Evolutionary conservation across 768 basidiomycete genomes (phyloP), one percentile per base, ranked within the genome.

Genomic region (Amanita muscaria): DNA sequence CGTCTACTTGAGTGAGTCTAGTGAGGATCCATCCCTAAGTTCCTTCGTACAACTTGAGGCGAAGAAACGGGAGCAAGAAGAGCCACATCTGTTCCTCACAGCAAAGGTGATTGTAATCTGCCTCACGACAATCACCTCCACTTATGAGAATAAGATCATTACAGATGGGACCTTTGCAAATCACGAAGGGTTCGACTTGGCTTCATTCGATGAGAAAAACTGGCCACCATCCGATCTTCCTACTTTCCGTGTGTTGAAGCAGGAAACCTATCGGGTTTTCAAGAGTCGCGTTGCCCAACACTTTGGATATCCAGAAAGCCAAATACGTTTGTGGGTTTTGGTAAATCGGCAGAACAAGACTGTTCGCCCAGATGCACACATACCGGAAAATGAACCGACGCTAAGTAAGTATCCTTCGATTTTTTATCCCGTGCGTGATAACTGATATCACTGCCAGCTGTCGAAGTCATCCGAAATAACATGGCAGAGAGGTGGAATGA

Each of bases 281-380:
- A 98, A 98, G 71, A 76, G 73, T 38, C 80, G 92, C 38, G 83
- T 98, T 38, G 91, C 93, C 2, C 73, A 79, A 48, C 88, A 93
- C 59, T 90, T 93, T 69, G 83, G 84, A 58, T 71, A 80, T 56
- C 79, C 84, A 3, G 89, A 92, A 59, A 84, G 74, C 56, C 87
- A 93, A 55, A 83, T 97, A 54, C 79, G 92, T 14, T 70, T 98
- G 23, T 99, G 96, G 96, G 96, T 98, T 3, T 64, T 99, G 25
- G 96, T 99, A 38, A 98, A 98, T 63, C 80, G 96, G 24, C 96
- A 99, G 64, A 99, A 99, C 68, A 99, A 98, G 74, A 99, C 96
- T 7, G 91, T 98, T 46, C 79, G 96, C 50, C 96, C 96, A 21
- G 96, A 99, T 67, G 89, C 89, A 7, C 88, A 83, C 49, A 91